phyloP scores from a whole-genome alignment of 2,329 filamentous ascomycete species.

The Pseudopithomyces maydicus region DNA sequence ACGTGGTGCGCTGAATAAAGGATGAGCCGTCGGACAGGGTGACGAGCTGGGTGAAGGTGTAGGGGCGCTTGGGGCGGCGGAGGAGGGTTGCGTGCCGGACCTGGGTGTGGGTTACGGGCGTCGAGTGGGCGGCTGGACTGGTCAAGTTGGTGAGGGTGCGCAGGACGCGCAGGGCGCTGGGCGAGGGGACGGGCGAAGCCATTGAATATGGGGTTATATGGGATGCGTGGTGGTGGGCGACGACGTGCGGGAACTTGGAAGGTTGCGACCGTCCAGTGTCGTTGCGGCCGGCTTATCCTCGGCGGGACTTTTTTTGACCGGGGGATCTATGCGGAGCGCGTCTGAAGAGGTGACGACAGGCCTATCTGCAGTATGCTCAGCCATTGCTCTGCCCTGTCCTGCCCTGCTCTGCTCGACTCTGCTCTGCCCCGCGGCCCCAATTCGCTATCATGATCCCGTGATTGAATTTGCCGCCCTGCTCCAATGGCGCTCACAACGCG shows the following conservation, averaged over 20 bases:
- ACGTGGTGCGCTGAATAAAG: constrained; percentile 79
- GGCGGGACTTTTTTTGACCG: constrained; percentile 21
- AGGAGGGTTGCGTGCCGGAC: constrained; percentile 84
- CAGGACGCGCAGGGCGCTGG: constrained; percentile 37
- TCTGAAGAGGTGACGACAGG: not conserved
- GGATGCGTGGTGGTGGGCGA: constrained; percentile 8
- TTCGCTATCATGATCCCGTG: not conserved
- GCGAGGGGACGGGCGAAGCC: constrained; percentile 39
- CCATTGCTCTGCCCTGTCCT: not conserved
- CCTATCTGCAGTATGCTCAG: not conserved
- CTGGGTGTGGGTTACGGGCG: constrained; percentile 50
- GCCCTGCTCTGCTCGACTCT: not conserved
- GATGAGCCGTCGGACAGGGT: constrained; percentile 90
- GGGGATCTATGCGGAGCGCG: not conserved
- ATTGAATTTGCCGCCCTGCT: not conserved
- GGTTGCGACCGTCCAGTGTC: constrained; percentile 7
- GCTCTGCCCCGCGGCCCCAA: not conserved
- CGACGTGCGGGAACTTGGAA: constrained; percentile 4
- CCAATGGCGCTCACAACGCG: constrained; percentile 17
- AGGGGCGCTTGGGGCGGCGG: constrained; percentile 85
- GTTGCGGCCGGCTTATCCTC: constrained; percentile 13
- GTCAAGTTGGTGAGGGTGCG: constrained; percentile 25
- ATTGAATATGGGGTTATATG: constrained; percentile 22
- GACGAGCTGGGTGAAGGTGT: constrained; percentile 96
- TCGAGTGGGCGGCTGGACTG: not conserved